A percentile compares a stretch with the other conserved stretches of the same genome.
phyloP scores from a whole-genome alignment of 2,329 filamentous ascomycete genomes.

The Metarhizium humberi region DNA sequence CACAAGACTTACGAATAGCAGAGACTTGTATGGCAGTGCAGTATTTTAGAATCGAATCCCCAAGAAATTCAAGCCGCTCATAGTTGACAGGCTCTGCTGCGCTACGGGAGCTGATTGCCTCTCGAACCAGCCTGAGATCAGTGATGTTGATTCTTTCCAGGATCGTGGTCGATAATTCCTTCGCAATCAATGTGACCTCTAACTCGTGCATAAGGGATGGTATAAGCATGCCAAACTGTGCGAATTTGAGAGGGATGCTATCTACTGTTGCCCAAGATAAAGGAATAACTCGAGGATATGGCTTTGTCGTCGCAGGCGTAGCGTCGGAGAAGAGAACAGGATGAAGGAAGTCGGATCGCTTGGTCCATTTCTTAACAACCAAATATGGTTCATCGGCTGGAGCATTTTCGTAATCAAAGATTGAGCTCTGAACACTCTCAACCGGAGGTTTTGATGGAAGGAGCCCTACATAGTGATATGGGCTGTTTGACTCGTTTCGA shows the following conservation, averaged over 20 bases:
- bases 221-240: constrained; percentile 51
- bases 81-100: constrained; percentile 59
- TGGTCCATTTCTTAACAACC: constrained; percentile 38
- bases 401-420: constrained; percentile 26
- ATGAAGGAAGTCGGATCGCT: constrained; percentile 52
- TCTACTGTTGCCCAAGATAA: constrained; percentile 40
- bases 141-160: constrained; percentile 37
- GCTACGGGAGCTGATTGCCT: constrained; percentile 60
- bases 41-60: constrained; percentile 75
- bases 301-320: constrained; percentile 25
- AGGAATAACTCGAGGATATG: constrained; percentile 35
- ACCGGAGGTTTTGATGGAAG: constrained; percentile 34
- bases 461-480: constrained; percentile 31
- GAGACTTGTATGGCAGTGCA: constrained; percentile 57
- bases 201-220: constrained; percentile 66
- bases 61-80: constrained; percentile 77
- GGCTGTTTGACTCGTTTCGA: constrained; percentile 24
- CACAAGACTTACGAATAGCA: constrained; percentile 35
- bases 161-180: constrained; percentile 37
- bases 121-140: constrained; percentile 47
- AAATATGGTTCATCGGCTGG: constrained; percentile 40
- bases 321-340: constrained; percentile 9
- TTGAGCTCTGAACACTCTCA: constrained; percentile 28
- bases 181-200: constrained; percentile 54
- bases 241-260: constrained; percentile 31